phyloP scores from a whole-genome alignment of 2,329 filamentous ascomycete species.

The Colletotrichum siamense region DNA sequence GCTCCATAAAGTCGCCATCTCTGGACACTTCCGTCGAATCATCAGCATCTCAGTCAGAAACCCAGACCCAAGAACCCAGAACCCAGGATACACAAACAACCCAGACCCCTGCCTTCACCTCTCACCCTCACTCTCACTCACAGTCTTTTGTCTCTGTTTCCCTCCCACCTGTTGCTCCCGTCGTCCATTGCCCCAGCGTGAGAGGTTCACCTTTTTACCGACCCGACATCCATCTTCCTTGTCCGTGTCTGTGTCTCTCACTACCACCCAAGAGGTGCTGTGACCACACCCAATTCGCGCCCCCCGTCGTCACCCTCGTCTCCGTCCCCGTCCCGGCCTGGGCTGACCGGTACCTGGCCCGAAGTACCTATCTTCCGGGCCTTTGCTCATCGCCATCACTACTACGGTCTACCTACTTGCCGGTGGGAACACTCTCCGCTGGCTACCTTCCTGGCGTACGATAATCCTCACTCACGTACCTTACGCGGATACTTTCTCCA shows the following conservation, averaged over 20 bases:
- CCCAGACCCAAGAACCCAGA: background rate
- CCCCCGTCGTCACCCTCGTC: background rate
- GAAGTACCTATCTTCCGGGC: background rate
- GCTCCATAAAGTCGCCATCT: background rate
- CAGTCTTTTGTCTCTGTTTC: background rate
- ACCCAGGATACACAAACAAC: conserved; percentile 2
- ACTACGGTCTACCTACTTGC: background rate
- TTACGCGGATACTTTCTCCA: background rate
- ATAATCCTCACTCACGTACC: background rate
- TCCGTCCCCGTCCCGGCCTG: conserved; percentile 1
- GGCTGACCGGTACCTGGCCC: conserved; percentile 5
- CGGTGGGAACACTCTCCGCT: background rate
- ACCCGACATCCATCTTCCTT: background rate
- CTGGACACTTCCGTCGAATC: background rate
- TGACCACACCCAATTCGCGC: conserved; percentile 1
- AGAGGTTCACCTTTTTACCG: background rate
- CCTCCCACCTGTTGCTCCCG: background rate
- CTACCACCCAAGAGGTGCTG: background rate
- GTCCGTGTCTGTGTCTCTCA: background rate
- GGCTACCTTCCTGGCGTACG: background rate
- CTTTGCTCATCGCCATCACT: background rate
- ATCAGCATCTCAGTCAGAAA: background rate
- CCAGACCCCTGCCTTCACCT: background rate
- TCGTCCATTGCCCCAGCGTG: background rate
- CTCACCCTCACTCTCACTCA: background rate